phyloP scores from a whole-genome alignment of 768 basidiomycete genomes.

The Serendipita vermifera region DNA sequence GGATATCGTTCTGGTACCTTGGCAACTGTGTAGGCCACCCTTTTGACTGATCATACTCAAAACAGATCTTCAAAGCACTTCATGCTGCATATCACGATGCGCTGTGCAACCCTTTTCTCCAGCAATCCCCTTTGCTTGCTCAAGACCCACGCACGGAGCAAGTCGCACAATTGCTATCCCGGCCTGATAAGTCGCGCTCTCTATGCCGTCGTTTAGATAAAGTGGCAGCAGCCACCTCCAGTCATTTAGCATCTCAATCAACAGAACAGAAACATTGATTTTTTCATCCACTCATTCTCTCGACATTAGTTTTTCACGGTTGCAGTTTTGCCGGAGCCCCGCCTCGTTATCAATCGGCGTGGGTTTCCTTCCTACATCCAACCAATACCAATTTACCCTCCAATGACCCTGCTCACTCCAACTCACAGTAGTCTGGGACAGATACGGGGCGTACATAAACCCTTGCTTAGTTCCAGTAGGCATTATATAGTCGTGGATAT shows the following conservation, averaged over 20 bases:
- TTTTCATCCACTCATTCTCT: slow-evolving; percentile 18
- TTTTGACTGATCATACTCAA: too few species aligned
- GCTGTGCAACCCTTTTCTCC: slow-evolving; percentile 77
- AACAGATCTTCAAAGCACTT: slow-evolving; percentile 73
- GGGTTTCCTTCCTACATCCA: slow-evolving; percentile 18
- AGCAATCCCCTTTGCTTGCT: slow-evolving; percentile 39
- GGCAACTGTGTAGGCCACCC: too few species aligned
- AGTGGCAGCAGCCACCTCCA: slow-evolving; percentile 48
- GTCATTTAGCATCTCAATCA: slow-evolving; percentile 17
- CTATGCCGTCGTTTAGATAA: slow-evolving; percentile 65
- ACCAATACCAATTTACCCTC: slow-evolving; percentile 54
- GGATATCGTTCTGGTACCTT: slow-evolving; percentile 59
- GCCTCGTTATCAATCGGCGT: slow-evolving; percentile 9
- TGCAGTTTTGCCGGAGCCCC: slow-evolving; percentile 14
- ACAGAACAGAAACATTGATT: slow-evolving; percentile 18
- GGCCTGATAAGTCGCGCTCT: slow-evolving; percentile 39
- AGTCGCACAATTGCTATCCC: slow-evolving; percentile 26
- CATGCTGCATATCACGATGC: slow-evolving; percentile 80
- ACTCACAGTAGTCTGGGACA: slow-evolving; percentile 64
- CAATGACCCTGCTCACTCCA: slow-evolving; percentile 71
- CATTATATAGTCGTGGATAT: neutral
- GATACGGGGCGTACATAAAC: slow-evolving; percentile 68
- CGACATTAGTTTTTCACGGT: slow-evolving; percentile 16
- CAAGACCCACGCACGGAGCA: slow-evolving; percentile 44
- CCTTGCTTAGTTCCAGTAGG: too few species aligned